Evolutionary conservation across 441 rosid species (phyloP).

Genomic region (Brassica balearica): DNA sequence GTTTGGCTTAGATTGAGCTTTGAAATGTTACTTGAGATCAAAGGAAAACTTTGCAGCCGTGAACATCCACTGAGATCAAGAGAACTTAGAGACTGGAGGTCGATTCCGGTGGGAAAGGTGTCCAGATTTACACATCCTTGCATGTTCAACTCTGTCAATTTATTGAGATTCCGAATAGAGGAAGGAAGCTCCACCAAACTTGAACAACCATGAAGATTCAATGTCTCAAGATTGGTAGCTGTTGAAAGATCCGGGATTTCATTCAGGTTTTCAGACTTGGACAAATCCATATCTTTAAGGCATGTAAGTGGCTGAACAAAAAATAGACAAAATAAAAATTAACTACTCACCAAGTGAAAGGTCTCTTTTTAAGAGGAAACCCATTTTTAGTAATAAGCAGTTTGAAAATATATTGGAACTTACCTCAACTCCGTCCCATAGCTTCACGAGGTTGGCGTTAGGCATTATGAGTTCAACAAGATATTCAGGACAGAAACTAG

Average conservation of each 20-base stretch:
- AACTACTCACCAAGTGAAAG: background rate
- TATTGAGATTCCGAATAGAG: conserved; percentile 13
- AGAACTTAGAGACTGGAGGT: conserved; percentile 9
- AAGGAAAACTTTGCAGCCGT: conserved; percentile 21
- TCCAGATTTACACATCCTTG: conserved; percentile 31
- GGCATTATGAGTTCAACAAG: conserved; percentile 36
- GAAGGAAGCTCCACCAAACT: conserved; percentile 27
- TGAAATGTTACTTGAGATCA: conserved; percentile 17
- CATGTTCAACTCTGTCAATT: conserved; percentile 23
- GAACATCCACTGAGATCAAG: conserved; percentile 32
- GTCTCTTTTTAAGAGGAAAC: background rate
- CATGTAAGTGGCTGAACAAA: conserved; percentile 27
- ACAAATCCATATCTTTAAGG: conserved; percentile 41
- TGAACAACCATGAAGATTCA: conserved; percentile 31
- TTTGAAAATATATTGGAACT: background rate
- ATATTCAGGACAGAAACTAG: conserved; percentile 12
- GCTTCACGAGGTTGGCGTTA: conserved; percentile 21
- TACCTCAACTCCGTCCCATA: conserved; percentile 38
- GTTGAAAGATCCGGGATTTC: conserved; percentile 42
- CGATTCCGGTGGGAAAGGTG: conserved; percentile 9
- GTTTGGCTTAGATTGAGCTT: background rate
- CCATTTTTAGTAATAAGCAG: background rate
- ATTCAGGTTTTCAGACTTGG: conserved; percentile 28
- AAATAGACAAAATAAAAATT: background rate
- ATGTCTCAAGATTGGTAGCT: conserved; percentile 39